A percentile compares a stretch with the other conserved stretches of the same genome.
Evolutionary conservation across 805 yeast species (phyloP).

Genomic region (Cyberlindnera sargentensis): DNA sequence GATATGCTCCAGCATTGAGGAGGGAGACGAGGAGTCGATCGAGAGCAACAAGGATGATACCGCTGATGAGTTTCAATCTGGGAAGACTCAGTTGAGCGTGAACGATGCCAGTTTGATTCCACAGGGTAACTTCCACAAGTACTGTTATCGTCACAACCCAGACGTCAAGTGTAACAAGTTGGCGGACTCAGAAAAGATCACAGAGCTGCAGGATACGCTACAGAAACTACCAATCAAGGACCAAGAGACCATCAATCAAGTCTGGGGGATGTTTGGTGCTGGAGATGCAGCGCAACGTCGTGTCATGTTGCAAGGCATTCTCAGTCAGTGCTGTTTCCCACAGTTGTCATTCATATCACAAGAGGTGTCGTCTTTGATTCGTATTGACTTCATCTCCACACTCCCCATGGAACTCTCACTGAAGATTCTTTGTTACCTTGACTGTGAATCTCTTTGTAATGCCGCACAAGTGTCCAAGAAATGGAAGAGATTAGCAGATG

Average conservation of each 20-base stretch:
- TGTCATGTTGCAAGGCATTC: slow-evolving; percentile 72
- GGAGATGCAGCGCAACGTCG: slow-evolving; percentile 66
- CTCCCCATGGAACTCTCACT: slow-evolving; percentile 82
- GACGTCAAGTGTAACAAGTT: slow-evolving; percentile 67
- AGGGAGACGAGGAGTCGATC: no score
- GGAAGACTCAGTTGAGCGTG: background rate
- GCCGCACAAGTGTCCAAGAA: slow-evolving; percentile 88
- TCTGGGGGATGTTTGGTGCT: slow-evolving; percentile 78
- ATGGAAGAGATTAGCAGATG: slow-evolving; percentile 91
- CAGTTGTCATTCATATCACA: slow-evolving; percentile 81
- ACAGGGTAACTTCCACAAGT: slow-evolving; percentile 51
- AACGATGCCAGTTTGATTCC: slow-evolving; percentile 16
- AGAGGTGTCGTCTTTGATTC: slow-evolving; percentile 70
- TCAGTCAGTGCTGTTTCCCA: slow-evolving; percentile 91
- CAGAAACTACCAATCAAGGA: slow-evolving; percentile 62
- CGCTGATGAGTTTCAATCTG: no score
- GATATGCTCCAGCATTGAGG: no score
- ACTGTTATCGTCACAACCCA: slow-evolving; percentile 92
- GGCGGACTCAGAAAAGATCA: slow-evolving; percentile 59
- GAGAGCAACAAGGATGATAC: no score
- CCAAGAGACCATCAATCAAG: slow-evolving; percentile 69
- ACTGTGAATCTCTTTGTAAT: slow-evolving; percentile 86
- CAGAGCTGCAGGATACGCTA: slow-evolving; percentile 49
- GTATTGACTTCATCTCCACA: slow-evolving; percentile 81
- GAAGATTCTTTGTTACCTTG: slow-evolving; percentile 81